Evolutionary conservation across 2,329 filamentous ascomycete genomes (phyloP), one percentile per base, ranked within the genome.

Genomic region (Triangularia verruculosa): DNA sequence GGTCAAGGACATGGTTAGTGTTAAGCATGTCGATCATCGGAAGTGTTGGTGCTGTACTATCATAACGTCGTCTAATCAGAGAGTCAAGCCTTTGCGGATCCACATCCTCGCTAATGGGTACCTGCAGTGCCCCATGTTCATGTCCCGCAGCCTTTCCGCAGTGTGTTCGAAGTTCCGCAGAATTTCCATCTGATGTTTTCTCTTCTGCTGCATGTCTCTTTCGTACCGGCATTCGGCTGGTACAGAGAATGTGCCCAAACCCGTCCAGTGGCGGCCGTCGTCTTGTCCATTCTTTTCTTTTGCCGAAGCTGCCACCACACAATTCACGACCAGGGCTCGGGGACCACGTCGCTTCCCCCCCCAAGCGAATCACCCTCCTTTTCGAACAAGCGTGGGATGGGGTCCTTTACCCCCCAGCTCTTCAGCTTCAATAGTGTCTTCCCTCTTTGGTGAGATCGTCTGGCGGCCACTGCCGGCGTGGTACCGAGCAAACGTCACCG

Each of bases 21-120:
- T 64, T 57, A n/a, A 20, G 34, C 39, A 25, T 63, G 64, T 43
- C 62, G 64, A 70, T 68, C 64, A 56, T 54, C 51, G 63, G 61
- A 30, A 62, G 57, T 54, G 59, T 65, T 59, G 62, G 63, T 25
- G 57, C 55, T 51, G 34, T 61, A 55, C 28, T 66, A 43, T 47
- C 65, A 63, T 61, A 11, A 62, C 39, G n/a, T 63, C 30, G 15
- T 63, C 39, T 69, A 64, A 68, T 63, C 61, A 65, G 28, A 60
- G 30, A 20, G 17, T 52, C 30, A 39, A 28, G 34, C 30, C 51
- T 59, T 53, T 12, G 64, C 53, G 20, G 28, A 34, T 59, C 57
- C 24, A 12, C 15, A n/a, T 24, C 58, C 59, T 59, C 58, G 64
- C 58, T 53, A 15, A 39, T 47, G 61, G 62, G 61, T 65, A 64